Evolutionary conservation across 148 eudicot genomes (phyloP).

Genomic region (Vaccinium myrtillus): DNA sequence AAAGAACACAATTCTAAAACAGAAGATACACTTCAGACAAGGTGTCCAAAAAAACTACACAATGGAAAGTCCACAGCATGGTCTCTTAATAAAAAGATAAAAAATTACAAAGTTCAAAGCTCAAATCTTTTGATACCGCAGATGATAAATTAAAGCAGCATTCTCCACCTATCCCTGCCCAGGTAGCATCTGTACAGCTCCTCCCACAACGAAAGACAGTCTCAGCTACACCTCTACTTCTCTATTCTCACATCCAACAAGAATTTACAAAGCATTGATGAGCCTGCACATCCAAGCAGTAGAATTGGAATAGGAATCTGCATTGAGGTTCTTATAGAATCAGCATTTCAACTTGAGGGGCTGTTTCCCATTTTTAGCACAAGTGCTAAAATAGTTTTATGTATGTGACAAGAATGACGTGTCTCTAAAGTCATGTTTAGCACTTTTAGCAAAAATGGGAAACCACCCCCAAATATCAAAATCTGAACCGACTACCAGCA

Average conservation of each 20-base stretch:
- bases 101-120: neutral
- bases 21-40: neutral
- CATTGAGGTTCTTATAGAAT: neutral
- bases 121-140: neutral
- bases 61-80: neutral
- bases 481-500: neutral
- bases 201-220: neutral
- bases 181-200: conserved; percentile 13
- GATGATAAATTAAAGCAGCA: neutral
- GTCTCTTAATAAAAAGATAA: neutral
- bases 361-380: too few relatives aligned
- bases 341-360: neutral
- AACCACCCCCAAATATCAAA: neutral
- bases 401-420: too few relatives aligned
- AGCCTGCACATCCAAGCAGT: conserved; percentile 12
- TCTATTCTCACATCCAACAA: neutral
- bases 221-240: neutral
- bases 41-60: neutral
- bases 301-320: neutral
- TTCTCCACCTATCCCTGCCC: neutral
- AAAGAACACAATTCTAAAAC: neutral
- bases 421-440: too few relatives aligned
- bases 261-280: conserved; percentile 1
- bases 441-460: too few relatives aligned
- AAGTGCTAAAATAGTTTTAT: too few relatives aligned